These are phyloP conservation scores for Rhododendron ovatum DNA, from an alignment of 148 eudicot genomes.

Conservation along the genomic window DNA sequence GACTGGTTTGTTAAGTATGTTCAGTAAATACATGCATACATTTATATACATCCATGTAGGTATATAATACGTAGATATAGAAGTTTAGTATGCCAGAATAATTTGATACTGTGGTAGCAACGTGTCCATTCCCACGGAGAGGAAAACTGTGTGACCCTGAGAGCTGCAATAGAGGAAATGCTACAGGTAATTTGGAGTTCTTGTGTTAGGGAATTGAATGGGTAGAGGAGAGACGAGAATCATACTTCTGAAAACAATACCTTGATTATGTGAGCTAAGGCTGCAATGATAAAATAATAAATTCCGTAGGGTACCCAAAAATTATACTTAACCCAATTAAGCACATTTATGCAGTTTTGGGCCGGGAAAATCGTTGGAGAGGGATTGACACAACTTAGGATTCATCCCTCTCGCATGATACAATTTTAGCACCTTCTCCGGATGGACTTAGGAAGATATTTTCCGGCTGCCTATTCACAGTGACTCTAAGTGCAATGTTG, in stretches of 20 bases:
- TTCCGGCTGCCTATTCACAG: background rate
- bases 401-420: too few species aligned
- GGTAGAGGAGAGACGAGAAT: background rate
- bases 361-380: too few species aligned
- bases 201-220: background rate
- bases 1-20: slow-evolving; percentile 50
- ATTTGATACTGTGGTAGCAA: too few species aligned
- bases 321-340: background rate
- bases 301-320: background rate
- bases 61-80: background rate
- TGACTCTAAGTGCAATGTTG: background rate
- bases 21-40: background rate
- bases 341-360: too few species aligned
- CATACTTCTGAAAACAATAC: background rate
- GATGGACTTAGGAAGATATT: too few species aligned
- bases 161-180: background rate
- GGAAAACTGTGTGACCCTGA: too few species aligned
- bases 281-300: background rate
- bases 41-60: background rate
- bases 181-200: background rate
- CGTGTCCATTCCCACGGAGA: too few species aligned
- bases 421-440: too few species aligned
- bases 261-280: background rate
- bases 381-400: too few species aligned
- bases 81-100: background rate